phyloP scores from a whole-genome alignment of 129 eudicot species.

The Sambucus nigra region DNA sequence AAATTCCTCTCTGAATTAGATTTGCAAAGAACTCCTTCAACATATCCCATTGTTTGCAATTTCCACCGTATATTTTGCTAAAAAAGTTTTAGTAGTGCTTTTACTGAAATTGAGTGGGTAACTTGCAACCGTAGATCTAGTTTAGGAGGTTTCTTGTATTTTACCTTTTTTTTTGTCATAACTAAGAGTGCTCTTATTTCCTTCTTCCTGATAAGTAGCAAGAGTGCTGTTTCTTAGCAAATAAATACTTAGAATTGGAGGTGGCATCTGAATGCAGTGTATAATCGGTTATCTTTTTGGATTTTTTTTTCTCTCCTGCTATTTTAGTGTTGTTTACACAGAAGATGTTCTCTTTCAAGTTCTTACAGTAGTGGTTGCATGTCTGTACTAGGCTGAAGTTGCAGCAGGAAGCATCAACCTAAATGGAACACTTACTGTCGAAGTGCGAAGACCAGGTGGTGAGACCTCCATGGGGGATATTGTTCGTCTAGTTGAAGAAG shows the following conservation, averaged over 20 bases:
- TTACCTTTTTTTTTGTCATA: background rate
- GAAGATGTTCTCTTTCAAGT: background rate
- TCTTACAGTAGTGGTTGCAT: slow-evolving; percentile 5
- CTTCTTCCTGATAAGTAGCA: too few species aligned
- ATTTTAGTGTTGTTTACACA: background rate
- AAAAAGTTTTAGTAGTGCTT: too few species aligned
- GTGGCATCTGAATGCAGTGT: background rate
- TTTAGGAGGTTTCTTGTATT: too few species aligned
- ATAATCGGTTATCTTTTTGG: background rate
- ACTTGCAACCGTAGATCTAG: too few species aligned
- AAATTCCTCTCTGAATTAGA: too few species aligned
- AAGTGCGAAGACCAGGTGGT: slow-evolving; percentile 94
- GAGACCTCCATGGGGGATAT: slow-evolving; percentile 94
- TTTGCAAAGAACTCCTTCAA: too few species aligned
- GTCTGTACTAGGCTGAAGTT: slow-evolving; percentile 63
- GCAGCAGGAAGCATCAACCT: slow-evolving; percentile 96
- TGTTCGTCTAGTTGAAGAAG: slow-evolving; percentile 95
- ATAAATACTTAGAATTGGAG: background rate
- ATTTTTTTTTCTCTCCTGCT: background rate
- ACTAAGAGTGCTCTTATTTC: slow-evolving; percentile 3
- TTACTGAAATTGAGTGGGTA: too few species aligned
- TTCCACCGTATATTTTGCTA: too few species aligned
- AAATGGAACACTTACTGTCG: slow-evolving; percentile 81
- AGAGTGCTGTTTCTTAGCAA: too few species aligned
- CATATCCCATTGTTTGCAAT: too few species aligned